Base-by-base conservation (phyloP, 345 rosid species). In the Lumnitzera littorea region DNA sequence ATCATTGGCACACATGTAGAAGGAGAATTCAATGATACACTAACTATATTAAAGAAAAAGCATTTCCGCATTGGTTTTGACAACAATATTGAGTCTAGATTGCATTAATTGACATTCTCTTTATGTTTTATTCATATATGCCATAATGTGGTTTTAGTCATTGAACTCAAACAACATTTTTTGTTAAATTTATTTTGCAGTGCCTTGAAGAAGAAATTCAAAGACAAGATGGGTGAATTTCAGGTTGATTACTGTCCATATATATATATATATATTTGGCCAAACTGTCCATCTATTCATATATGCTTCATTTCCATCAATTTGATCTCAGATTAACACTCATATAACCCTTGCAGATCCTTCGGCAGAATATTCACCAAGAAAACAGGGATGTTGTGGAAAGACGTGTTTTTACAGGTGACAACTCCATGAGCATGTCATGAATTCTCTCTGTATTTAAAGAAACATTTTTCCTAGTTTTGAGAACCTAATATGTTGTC, bases 371-470 rank as follows among this genome's bases (percentile, higher is more conserved):
- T 70, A 86, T 89, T 75, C 94, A 86, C 61, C 86, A 84, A 80
- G 96, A 86, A 75, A 84, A 89, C 62, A 84, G 96, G 49, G 95
- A 86, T 49, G 87, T 89, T 67, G 87, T 89, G 46, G 96, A 89
- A 76, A 78, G 96, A 65, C 87, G 94, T 71, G 91, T 89, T 71
- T 89, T 78, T 70, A 84, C 96, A 79, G 96, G 96, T 89, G 43
- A 36, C 43, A 36, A 36, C 43, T 36, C 10, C 7, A 36, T 62
- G 2, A 46, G 48, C 46, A 36, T 64, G 11, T n/a, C 54, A 24
- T 25, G 54, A 49, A 20, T 13, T 46, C 17, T 48, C 43, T 7
- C 43, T 36, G 57, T 29, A 55, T 57, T 58, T 62, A 41, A 20
- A 62, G n/a, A 53, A 57, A 24, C 57, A 57, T 53, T 24, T 57